These are phyloP conservation scores for Solanum arcanum DNA, from an alignment of 257 asterid species.

Conservation along the genomic window DNA sequence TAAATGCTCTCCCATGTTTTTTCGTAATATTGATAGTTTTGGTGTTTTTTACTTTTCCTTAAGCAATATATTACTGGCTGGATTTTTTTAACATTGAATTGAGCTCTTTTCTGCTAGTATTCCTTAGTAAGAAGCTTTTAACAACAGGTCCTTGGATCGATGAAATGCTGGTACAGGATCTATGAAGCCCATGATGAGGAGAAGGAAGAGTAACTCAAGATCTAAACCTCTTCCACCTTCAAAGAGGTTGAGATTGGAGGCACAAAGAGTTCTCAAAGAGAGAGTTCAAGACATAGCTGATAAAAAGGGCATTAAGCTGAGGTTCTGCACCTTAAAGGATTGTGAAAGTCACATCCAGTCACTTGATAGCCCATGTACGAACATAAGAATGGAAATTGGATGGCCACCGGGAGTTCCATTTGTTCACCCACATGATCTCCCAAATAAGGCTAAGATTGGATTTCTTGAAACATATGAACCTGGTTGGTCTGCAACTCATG, in stretches of 20 bases:
- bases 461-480: slow-evolving; percentile 97
- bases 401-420: slow-evolving; percentile 98
- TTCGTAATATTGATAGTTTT: neutral
- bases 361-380: slow-evolving; percentile 82
- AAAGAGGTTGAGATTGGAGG: slow-evolving; percentile 89
- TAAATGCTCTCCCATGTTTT: neutral
- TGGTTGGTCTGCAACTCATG: slow-evolving; percentile 91
- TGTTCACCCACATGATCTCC: slow-evolving; percentile 99
- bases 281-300: slow-evolving; percentile 97
- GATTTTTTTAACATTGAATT: neutral
- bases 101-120: slow-evolving; percentile 14
- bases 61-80: neutral
- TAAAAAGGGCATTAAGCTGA: slow-evolving; percentile 88
- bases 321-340: slow-evolving; percentile 88
- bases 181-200: slow-evolving; percentile 43
- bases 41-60: neutral
- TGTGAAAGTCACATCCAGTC: slow-evolving; percentile 85
- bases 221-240: slow-evolving; percentile 94
- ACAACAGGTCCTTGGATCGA: slow-evolving; percentile 74
- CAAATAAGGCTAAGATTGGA: slow-evolving; percentile 96
- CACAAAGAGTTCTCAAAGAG: slow-evolving; percentile 94
- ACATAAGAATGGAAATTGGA: slow-evolving; percentile 81
- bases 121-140: slow-evolving; percentile 48
- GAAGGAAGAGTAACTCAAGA: slow-evolving; percentile 52
- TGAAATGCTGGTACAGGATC: slow-evolving; percentile 96